Percentiles rank a stretch among this genome's conserved stretches.
Conservation (phyloP, 305 asterid genomes). For the Ilex paraguariensis region DNA sequence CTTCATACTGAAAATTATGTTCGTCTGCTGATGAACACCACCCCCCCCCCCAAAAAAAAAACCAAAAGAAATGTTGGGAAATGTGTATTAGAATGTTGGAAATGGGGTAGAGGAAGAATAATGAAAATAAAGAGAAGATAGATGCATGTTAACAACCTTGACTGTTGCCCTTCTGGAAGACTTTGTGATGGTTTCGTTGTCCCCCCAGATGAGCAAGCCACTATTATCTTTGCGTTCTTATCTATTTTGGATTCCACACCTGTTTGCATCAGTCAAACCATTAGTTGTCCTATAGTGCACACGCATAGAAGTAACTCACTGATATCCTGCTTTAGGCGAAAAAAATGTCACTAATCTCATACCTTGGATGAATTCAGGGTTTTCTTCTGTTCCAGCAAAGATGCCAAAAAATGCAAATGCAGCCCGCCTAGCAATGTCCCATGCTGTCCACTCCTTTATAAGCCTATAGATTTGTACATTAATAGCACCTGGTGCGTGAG, state of each 20-base stretch:
- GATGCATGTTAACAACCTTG: slow-evolving; percentile 44
- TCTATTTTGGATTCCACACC: slow-evolving; percentile 73
- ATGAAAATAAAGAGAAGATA: slow-evolving; percentile 2
- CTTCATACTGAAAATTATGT: background rate
- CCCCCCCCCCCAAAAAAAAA: background rate
- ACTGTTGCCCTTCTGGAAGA: slow-evolving; percentile 93
- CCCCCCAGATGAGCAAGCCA: slow-evolving; percentile 95
- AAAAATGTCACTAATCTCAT: slow-evolving; percentile 2
- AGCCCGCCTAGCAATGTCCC: slow-evolving; percentile 93
- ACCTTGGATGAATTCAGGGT: slow-evolving; percentile 77
- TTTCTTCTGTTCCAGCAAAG: slow-evolving; percentile 91
- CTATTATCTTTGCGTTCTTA: slow-evolving; percentile 76
- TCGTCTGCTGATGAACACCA: background rate
- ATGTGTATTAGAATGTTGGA: background rate
- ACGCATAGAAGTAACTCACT: no score
- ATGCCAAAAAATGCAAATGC: slow-evolving; percentile 96
- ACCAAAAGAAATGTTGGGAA: background rate
- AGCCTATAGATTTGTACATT: slow-evolving; percentile 91
- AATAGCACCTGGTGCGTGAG: slow-evolving; percentile 87
- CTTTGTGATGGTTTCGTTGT: slow-evolving; percentile 76
- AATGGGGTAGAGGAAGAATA: background rate
- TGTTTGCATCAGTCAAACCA: slow-evolving; percentile 23
- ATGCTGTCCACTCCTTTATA: slow-evolving; percentile 96
- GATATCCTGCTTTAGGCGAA: background rate
- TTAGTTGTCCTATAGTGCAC: slow-evolving; percentile 1